Conservation (phyloP, 495 filamentous ascomycete species). For the Neohortaea acidophila region DNA sequence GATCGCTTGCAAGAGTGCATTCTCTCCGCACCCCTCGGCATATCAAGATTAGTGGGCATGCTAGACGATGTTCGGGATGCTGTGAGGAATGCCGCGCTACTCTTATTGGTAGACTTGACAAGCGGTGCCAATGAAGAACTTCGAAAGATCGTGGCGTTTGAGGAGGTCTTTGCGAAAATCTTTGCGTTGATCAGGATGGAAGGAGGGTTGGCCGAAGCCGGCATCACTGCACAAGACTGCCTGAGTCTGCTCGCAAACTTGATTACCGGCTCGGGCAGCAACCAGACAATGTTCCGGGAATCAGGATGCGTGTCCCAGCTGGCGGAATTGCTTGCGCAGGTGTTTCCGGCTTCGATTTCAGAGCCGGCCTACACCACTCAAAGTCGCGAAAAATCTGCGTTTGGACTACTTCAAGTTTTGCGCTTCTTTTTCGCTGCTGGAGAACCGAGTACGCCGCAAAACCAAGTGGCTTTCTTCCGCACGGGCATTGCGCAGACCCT, state of each 20-base stretch:
- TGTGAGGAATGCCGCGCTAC: constrained; percentile 63
- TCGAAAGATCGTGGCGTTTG: constrained; percentile 87
- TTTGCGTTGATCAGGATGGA: constrained; percentile 70
- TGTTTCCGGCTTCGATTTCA: constrained; percentile 7
- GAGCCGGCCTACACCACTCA: constrained; percentile 11
- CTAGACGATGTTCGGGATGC: constrained; percentile 80
- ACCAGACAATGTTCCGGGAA: constrained; percentile 88
- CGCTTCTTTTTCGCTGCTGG: constrained; percentile 71
- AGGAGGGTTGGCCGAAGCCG: constrained; percentile 68
- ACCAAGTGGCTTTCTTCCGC: constrained; percentile 58
- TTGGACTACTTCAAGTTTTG: constrained; percentile 72
- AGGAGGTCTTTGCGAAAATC: constrained; percentile 78
- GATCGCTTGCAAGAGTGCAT: constrained; percentile 95
- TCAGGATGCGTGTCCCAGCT: constrained; percentile 68
- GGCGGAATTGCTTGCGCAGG: constrained; percentile 43
- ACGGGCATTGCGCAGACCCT: constrained; percentile 11
- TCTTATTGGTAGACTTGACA: constrained; percentile 54
- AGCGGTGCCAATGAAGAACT: constrained; percentile 55
- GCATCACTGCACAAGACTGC: constrained; percentile 86
- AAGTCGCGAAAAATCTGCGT: constrained; percentile 63
- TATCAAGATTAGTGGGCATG: constrained; percentile 66
- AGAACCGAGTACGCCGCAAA: constrained; percentile 61
- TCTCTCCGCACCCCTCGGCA: constrained; percentile 71
- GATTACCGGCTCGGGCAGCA: constrained; percentile 73
- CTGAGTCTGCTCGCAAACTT: constrained; percentile 86